These are phyloP conservation scores for Epichloe hybrida DNA, from an alignment of 2,329 filamentous ascomycete species.

Conservation along the genomic window DNA sequence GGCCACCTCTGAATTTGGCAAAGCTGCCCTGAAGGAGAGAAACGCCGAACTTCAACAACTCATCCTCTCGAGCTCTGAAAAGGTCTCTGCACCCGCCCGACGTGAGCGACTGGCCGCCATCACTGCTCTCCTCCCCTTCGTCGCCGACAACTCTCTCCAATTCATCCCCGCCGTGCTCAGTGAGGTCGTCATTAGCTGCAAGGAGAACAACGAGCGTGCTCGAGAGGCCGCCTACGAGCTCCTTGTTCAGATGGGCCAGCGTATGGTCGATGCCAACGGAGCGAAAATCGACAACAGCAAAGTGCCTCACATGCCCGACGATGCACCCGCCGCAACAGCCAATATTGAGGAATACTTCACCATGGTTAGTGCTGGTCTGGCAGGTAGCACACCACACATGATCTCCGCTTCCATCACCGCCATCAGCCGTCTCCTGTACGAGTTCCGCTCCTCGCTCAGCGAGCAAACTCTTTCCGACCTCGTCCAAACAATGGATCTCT, in stretches of 20 bases:
- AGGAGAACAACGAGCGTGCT: constrained; percentile 94
- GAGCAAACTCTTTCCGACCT: constrained; percentile 64
- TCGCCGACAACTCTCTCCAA: constrained; percentile 67
- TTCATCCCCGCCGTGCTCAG: constrained; percentile 87
- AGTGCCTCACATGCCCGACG: constrained; percentile 71
- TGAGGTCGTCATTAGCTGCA: constrained; percentile 91
- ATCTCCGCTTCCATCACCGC: constrained; percentile 95
- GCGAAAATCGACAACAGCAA: constrained; percentile 72
- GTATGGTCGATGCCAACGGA: constrained; percentile 53
- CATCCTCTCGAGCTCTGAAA: constrained; percentile 65
- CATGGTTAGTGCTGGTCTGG: constrained; percentile 93
- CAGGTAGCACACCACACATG: constrained; percentile 89
- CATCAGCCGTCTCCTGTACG: constrained; percentile 81
- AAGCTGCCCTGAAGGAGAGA: constrained; percentile 61
- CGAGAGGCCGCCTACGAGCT: constrained; percentile 81
- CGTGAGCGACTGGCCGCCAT: constrained; percentile 79
- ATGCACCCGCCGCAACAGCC: constrained; percentile 64
- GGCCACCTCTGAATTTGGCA: constrained; percentile 65
- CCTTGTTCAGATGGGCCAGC: constrained; percentile 75
- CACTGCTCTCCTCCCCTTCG: constrained; percentile 61
- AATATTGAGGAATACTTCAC: constrained; percentile 93
- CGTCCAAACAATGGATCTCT: constrained; percentile 89
- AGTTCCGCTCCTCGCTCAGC: constrained; percentile 64
- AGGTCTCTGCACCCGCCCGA: constrained; percentile 73
- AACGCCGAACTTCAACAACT: constrained; percentile 70